Evolutionary conservation across 768 basidiomycete genomes (phyloP).

Genomic region (Agaricus bisporus): DNA sequence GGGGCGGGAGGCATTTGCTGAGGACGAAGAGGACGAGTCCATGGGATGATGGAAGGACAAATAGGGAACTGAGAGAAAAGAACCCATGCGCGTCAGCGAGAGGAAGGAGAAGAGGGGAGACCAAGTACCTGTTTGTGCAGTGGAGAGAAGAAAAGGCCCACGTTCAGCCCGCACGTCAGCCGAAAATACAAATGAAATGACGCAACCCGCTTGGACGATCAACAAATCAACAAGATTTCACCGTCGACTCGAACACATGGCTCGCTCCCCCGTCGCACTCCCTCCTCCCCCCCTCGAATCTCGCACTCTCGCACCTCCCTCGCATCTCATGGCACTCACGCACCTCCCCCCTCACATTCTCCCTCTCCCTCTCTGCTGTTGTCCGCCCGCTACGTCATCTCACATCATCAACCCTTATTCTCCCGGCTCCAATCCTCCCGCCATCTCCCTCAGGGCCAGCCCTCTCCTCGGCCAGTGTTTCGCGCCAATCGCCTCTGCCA

Average conservation of each 20-base stretch:
- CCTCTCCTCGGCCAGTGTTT: not conserved
- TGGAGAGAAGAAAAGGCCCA: conserved; percentile 1
- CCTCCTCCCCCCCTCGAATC: no score
- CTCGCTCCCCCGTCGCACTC: not conserved
- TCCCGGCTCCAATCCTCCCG: conserved; percentile 2
- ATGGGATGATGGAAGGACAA: conserved; percentile 8
- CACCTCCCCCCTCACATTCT: no score
- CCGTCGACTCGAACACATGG: not conserved
- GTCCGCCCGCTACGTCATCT: conserved; percentile 10
- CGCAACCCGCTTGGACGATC: conserved; percentile 10
- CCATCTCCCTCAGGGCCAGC: not conserved
- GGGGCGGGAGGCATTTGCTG: conserved; percentile 14
- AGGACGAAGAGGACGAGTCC: conserved; percentile 4
- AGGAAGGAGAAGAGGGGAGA: conserved; percentile 5
- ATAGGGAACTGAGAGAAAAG: conserved; percentile 10
- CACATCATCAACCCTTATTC: conserved; percentile 8
- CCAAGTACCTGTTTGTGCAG: conserved; percentile 6
- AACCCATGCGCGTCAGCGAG: conserved; percentile 9
- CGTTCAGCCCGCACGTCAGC: conserved; percentile 4
- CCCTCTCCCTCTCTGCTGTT: not conserved
- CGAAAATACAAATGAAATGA: conserved; percentile 2
- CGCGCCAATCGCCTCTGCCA: not conserved
- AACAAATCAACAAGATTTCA: conserved; percentile 3
- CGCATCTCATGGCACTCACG: no score
- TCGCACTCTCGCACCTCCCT: no score